Evolutionary conservation across 1,139 yeast species (phyloP).

Genomic region (Sugiyamaella pinicola): DNA sequence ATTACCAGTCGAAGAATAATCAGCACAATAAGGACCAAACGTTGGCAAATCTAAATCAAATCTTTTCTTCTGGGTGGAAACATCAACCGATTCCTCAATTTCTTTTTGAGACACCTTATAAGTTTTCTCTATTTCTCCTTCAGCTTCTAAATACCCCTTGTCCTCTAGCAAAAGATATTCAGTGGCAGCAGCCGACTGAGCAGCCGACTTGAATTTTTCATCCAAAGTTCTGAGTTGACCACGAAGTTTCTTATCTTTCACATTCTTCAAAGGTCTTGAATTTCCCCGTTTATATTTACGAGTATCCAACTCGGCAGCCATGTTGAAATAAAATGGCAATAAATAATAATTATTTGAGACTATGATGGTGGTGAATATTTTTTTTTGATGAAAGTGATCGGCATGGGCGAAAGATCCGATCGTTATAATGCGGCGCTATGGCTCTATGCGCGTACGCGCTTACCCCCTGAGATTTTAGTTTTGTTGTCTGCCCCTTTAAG

Average conservation of each 20-base stretch:
- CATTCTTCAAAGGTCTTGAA: constrained; percentile 14
- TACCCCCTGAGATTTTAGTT: constrained; percentile 11
- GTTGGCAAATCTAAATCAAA: constrained; percentile 73
- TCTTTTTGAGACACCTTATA: constrained; percentile 83
- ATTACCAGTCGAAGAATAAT: constrained; percentile 86
- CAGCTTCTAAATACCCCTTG: constrained; percentile 85
- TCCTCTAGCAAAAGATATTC: constrained; percentile 85
- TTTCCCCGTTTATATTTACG: constrained; percentile 22
- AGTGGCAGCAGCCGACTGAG: constrained; percentile 79
- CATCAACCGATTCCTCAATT: constrained; percentile 76
- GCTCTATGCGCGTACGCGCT: neutral
- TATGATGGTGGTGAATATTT: constrained; percentile 6
- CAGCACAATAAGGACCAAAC: constrained; percentile 83
- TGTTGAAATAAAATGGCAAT: neutral
- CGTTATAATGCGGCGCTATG: constrained; percentile 1
- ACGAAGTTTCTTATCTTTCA: constrained; percentile 16
- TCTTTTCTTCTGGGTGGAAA: constrained; percentile 65
- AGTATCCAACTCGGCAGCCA: constrained; percentile 16
- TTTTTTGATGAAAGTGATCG: constrained; percentile 5
- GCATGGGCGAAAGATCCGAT: neutral
- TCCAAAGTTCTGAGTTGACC: constrained; percentile 44
- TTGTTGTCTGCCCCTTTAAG: no score
- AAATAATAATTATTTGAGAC: neutral
- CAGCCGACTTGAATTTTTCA: constrained; percentile 73
- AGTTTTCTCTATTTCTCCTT: constrained; percentile 86